Evolutionary conservation across 805 yeast species (phyloP), one percentile per base, ranked within the genome.

Genomic region (Saccharomyces kudriavzevii): DNA sequence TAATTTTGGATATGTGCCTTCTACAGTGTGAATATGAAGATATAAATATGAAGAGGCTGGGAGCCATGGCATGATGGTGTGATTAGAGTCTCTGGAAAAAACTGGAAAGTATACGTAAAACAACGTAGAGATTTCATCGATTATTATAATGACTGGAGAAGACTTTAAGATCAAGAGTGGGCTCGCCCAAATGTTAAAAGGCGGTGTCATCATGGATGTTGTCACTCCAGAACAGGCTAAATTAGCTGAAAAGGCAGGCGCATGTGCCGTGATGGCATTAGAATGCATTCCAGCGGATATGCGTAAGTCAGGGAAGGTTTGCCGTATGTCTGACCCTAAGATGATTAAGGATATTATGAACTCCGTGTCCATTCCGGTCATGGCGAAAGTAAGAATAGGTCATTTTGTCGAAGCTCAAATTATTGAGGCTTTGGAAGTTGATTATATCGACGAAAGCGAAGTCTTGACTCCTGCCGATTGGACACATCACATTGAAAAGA

Each of bases 181-280:
- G 5, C 75, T 87, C 68, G 92, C 94, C 56, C 89, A 86, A 70
- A 87, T 86, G 92, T 77, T 86, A 56, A 87, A 86, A 65, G 89
- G 87, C 52, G 85, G 86, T 52, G 87, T 82, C 51, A 80, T 80
- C 58, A 79, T 81, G 85, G 85, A 80, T 51, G 91, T 85, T 45
- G 88, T 85, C 56, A 84, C 77, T 56, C 84, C 84, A 40, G 92
- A 87, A 63, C 92, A 86, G 71, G 94, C 94, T 28, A 67, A 75
- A 49, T 79, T 86, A 50, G 94, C 94, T 24, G 91, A 86, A 69
- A 74, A 73, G 52, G 91, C 94, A 3, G 94, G 94, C 54, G 94
- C 94, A 11, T 84, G 87, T 70, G 91, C 94, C 6, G 94, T 86
- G 24, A 86, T 86, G 94, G 94, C 94, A 5, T 74, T 86, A 58